Evolutionary conservation across 2,329 filamentous ascomycete species (phyloP), one percentile per base, ranked within the genome.

Genomic region (Microsporum ferrugineum): DNA sequence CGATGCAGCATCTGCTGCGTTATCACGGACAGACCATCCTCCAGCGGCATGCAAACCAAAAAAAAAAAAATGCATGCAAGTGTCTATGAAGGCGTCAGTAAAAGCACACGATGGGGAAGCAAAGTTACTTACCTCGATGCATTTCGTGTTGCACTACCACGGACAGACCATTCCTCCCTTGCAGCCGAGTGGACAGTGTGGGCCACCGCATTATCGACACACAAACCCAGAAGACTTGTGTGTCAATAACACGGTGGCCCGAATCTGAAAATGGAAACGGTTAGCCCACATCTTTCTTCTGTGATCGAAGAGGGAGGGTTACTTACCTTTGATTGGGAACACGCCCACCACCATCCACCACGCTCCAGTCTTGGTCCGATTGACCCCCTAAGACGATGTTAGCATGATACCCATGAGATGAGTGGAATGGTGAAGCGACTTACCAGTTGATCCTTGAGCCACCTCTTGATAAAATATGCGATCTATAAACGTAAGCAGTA

Each of bases 141-240:
- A 34, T 33, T 53, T n/a, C 31, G 10, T 53, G 12, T 12, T 34
- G 49, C 49, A 8, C 49, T 5, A 57, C 55, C 55, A 57, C 55
- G 2, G 55, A 39, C 34, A 57, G 17, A 39, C 55, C 55, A 57
- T 39, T 57, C 39, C 55, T 57, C 55, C 55, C 55, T 39, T 43
- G 34, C 27, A 39, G 23, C 39, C 49, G 65, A 59, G 61, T 29
- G 58, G 61, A 51, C 53, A 55, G 63, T 56, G 63, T 17, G 60
- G 63, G 56, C 53, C 57, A 61, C 23, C 45, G 34, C 51, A 27
- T 12, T 29, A n/a, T 31, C 49, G 7, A 53, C 49, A 53, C 43
- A 23, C 49, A 53, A 31, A 6, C 31, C 39, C n/a, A 4, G 39
- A 43, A 43, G 39, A 43, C n/a, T 43, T 43, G 29, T 31, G 49